Evolutionary conservation across 192 early-diverging fungal genomes (phyloP), one percentile per base, ranked within the genome.

Genomic region (Podila horticola): DNA sequence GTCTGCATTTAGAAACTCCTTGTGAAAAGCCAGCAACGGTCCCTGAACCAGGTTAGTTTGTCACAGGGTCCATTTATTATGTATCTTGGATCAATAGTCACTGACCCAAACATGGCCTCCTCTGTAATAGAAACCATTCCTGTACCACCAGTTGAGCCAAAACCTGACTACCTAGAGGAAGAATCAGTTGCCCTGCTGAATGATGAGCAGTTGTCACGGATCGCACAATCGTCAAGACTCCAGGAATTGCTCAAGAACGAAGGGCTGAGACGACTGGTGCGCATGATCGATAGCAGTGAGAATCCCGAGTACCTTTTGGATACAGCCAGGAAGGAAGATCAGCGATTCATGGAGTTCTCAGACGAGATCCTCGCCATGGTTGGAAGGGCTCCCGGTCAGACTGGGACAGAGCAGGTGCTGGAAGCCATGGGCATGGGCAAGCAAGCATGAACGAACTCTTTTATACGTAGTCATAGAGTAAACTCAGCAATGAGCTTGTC

Each of bases 241-340:
- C 60, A 73, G 55, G 77, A 81, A 12, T 45, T 81, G 55, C 38
- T 81, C 20, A 52, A 81, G 67, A 72, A 81, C 49, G 71, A 72
- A 19, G 62, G 77, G 12, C 52, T 81, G 24, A 57, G 77, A 48
- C 26, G 51, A 15, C 29, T 81, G 28, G 58, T 81, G 17, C 63
- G 38, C 8, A 65, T 81, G 71, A 81, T 81, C 30, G 77, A 81
- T 51, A 64, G 66, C 51, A 81, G 77, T 36, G 77, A 81, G 58
- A 81, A 81, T 55, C 77, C 77, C n/a, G 77, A 81, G 36, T 81
- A 81, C 22, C 26, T 69, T 4, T 34, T 81, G 50, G 77, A 81
- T 62, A 72, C 66, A 62, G 59, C 77, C 17, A 58, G 77, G 34
- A 73, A 72, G n/a, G 77, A 81, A 6, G 58, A 81, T 24, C 66